Evolutionary conservation across 805 yeast species (phyloP).

Genomic region (Lipomyces oligophaga): DNA sequence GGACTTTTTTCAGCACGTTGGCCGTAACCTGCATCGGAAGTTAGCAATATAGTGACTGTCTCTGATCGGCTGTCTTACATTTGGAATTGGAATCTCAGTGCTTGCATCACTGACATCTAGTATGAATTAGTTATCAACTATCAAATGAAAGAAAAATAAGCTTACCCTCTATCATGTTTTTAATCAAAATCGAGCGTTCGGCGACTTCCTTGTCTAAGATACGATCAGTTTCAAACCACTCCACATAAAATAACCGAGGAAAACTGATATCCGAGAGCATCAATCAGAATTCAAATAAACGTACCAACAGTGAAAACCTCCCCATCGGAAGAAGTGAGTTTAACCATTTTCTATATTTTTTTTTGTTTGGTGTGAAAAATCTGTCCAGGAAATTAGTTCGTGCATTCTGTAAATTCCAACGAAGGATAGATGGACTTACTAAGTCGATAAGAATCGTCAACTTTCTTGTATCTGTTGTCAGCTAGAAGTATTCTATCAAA

Average conservation of each 20-base stretch:
- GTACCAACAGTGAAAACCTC: conserved; percentile 70
- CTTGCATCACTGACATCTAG: conserved; percentile 52
- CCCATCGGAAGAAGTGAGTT: conserved; percentile 70
- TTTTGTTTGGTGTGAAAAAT: not conserved
- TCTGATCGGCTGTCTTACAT: no score
- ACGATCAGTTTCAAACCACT: no score
- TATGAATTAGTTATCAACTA: not conserved
- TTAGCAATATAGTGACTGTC: not conserved
- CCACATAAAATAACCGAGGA: no score
- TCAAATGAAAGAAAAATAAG: not conserved
- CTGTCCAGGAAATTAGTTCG: not conserved
- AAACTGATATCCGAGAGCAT: no score
- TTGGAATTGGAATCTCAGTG: conserved; percentile 80
- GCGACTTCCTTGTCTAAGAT: conserved; percentile 59
- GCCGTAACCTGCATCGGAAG: conserved; percentile 41
- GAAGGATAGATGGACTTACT: no score
- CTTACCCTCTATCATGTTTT: conserved; percentile 79
- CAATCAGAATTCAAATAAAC: conserved; percentile 17
- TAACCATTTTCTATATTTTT: conserved; percentile 31
- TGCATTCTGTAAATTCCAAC: not conserved
- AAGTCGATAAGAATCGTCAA: no score
- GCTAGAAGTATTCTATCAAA: no score
- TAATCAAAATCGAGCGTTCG: conserved; percentile 77
- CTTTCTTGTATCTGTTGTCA: no score
- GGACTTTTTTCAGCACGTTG: conserved; percentile 79